Evolutionary conservation across 768 basidiomycete species (phyloP).

Genomic region (Leccinum truebloodii): DNA sequence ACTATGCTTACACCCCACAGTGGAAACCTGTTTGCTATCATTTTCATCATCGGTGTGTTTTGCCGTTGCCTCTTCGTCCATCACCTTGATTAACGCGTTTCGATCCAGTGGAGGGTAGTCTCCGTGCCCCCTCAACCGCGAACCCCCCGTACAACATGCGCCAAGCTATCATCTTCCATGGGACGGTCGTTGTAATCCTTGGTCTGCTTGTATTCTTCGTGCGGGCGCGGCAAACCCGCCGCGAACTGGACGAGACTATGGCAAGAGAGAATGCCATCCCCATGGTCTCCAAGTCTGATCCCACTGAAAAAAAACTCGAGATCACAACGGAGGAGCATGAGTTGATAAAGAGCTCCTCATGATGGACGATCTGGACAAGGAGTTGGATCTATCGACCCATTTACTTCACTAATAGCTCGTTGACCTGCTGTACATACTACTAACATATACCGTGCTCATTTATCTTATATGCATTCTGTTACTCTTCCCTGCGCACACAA

Average conservation of each 20-base stretch:
- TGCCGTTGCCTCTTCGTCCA: not conserved
- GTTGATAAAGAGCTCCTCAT: not conserved
- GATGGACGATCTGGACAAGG: not conserved
- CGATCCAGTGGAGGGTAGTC: slow-evolving; percentile 58
- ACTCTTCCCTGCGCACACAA: not conserved
- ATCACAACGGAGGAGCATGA: not conserved
- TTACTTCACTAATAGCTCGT: not conserved
- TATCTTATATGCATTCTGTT: not conserved
- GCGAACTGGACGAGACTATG: slow-evolving; percentile 62
- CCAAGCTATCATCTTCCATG: slow-evolving; percentile 66
- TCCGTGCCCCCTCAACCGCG: slow-evolving; percentile 61
- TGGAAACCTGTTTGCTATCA: slow-evolving; percentile 63
- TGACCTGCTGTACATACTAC: not conserved
- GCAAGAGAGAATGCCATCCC: slow-evolving; percentile 2
- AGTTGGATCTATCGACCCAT: not conserved
- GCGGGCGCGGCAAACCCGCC: slow-evolving; percentile 61
- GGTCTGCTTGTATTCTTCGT: slow-evolving; percentile 49
- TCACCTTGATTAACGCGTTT: not conserved
- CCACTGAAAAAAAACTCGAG: not conserved
- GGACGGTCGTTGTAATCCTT: slow-evolving; percentile 44
- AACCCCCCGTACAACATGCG: slow-evolving; percentile 76
- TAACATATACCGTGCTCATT: not conserved
- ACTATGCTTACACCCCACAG: slow-evolving; percentile 34
- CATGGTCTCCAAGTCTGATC: not conserved
- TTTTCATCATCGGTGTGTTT: slow-evolving; percentile 60